These are phyloP conservation scores for Beauveria caledonica DNA, from an alignment of 2,329 filamentous ascomycete species.

Conservation along the genomic window DNA sequence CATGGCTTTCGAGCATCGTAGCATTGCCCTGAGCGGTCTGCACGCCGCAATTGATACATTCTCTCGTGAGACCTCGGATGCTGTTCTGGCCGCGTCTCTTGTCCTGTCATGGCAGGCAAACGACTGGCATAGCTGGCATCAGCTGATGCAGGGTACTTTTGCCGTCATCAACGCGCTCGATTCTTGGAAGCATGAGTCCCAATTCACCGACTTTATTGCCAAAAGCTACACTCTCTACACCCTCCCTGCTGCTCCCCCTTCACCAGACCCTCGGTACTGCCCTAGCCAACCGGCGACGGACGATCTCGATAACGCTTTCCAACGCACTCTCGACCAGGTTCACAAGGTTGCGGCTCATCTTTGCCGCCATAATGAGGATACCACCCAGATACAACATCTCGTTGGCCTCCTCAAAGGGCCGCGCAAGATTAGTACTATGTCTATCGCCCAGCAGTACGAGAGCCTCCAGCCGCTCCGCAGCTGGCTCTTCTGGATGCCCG, in stretches of 20 bases:
- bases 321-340: conserved; percentile 58
- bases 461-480: conserved; percentile 79
- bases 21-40: conserved; percentile 75
- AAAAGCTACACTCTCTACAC: conserved; percentile 60
- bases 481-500: conserved; percentile 94
- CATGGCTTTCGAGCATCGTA: conserved; percentile 82
- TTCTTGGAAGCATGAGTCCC: conserved; percentile 80
- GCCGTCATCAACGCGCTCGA: conserved; percentile 90
- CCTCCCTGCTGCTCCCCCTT: conserved; percentile 52
- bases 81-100: conserved; percentile 82
- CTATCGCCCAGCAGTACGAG: conserved; percentile 79
- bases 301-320: conserved; percentile 55
- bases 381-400: conserved; percentile 59
- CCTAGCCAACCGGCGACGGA: conserved; percentile 58
- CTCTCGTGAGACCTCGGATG: conserved; percentile 79
- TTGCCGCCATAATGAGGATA: conserved; percentile 61
- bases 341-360: conserved; percentile 60
- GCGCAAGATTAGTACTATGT: conserved; percentile 59
- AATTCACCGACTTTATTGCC: conserved; percentile 73
- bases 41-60: conserved; percentile 82
- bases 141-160: conserved; percentile 83
- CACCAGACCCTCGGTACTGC: conserved; percentile 52
- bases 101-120: conserved; percentile 93
- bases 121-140: conserved; percentile 92
- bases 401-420: conserved; percentile 65